Evolutionary conservation across 345 rosid genomes (phyloP).

Genomic region (Pelargonium nanum): DNA sequence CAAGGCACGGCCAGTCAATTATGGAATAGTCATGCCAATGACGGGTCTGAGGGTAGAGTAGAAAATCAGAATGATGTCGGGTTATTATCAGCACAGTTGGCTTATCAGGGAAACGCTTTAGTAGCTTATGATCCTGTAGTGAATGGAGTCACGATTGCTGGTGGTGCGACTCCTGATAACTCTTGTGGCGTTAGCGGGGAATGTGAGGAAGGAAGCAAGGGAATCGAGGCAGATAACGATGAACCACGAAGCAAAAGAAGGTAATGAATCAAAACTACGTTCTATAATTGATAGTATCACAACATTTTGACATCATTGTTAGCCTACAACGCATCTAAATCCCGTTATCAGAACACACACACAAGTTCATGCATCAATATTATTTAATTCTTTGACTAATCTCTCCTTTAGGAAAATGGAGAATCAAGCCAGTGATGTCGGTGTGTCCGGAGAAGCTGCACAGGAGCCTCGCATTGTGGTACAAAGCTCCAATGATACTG

Average conservation of each 20-base stretch:
- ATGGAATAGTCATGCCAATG: constrained; percentile 27
- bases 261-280: constrained; percentile 19
- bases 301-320: no score
- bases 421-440: constrained; percentile 43
- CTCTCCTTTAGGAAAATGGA: constrained; percentile 41
- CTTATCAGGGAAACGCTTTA: constrained; percentile 21
- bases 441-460: constrained; percentile 26
- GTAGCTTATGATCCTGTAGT: constrained; percentile 24
- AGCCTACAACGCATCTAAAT: no score
- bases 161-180: constrained; percentile 37
- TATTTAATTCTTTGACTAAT: background rate
- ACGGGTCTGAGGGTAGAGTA: constrained; percentile 30
- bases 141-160: constrained; percentile 19
- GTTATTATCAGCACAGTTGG: constrained; percentile 13
- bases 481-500: constrained; percentile 57
- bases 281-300: no score
- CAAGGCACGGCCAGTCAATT: constrained; percentile 21
- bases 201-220: constrained; percentile 51
- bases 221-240: constrained; percentile 43
- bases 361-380: no score
- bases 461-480: constrained; percentile 29
- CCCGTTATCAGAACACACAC: no score
- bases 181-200: constrained; percentile 57
- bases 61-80: constrained; percentile 31
- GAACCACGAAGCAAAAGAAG: constrained; percentile 64